These are phyloP conservation scores for Tetragonia tetragonoides DNA, from an alignment of 148 eudicot species.

Conservation along the genomic window DNA sequence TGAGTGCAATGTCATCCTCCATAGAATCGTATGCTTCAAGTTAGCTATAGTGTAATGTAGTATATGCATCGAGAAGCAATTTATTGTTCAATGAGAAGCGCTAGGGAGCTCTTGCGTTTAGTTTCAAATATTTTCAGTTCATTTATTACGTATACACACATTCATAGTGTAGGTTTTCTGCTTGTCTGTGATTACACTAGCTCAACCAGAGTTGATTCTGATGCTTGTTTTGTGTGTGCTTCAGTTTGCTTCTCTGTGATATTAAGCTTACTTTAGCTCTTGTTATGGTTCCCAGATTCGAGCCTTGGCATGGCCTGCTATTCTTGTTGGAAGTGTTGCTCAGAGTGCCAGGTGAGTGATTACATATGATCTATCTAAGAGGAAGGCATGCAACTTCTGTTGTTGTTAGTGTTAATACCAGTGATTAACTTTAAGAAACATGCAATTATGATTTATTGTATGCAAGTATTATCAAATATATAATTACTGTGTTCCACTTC, in stretches of 20 bases:
- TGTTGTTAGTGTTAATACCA: constrained; percentile 9
- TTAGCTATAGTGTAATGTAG: background rate
- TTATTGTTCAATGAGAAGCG: background rate
- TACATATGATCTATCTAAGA: background rate
- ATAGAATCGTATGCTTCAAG: background rate
- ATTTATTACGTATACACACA: background rate
- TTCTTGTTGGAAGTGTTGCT: constrained; percentile 88
- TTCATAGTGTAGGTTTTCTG: background rate
- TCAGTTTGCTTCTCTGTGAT: background rate
- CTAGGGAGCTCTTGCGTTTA: background rate
- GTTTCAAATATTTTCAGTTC: background rate
- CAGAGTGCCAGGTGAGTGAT: constrained; percentile 85
- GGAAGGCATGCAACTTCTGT: background rate
- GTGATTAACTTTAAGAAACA: background rate
- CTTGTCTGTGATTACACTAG: background rate
- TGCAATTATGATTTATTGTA: background rate
- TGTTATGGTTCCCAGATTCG: constrained; percentile 55
- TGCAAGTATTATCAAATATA: background rate
- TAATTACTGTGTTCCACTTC: background rate
- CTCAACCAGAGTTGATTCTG: background rate
- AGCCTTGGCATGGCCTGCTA: constrained; percentile 97
- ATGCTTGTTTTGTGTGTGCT: background rate
- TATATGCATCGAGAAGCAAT: background rate
- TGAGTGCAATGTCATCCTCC: background rate
- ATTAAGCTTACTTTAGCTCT: constrained; percentile 9